Conservation (phyloP, 2,329 filamentous ascomycete genomes). For the Ceratocystis colombiana region DNA sequence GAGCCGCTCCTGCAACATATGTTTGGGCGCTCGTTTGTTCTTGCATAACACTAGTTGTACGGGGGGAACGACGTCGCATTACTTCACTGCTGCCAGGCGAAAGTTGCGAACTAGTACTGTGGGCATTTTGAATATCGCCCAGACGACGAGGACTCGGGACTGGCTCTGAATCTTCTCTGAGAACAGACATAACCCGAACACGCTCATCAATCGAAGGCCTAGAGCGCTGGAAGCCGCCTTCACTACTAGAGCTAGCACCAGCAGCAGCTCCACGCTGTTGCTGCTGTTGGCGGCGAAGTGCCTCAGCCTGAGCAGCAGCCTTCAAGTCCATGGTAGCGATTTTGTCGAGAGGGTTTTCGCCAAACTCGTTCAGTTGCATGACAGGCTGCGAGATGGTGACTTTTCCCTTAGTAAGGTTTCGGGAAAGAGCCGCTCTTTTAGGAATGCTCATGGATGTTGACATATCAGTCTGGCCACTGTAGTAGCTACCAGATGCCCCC, state of each 20-base stretch:
- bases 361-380: constrained; percentile 31
- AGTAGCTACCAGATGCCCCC: constrained; percentile 19
- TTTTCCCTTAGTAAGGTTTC: constrained; percentile 32
- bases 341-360: constrained; percentile 37
- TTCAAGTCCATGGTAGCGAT: constrained; percentile 43
- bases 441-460: constrained; percentile 28
- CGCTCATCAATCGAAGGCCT: constrained; percentile 24
- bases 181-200: constrained; percentile 24
- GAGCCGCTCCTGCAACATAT: neutral
- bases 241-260: constrained; percentile 3
- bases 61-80: constrained; percentile 43
- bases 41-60: constrained; percentile 5
- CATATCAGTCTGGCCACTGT: constrained; percentile 23
- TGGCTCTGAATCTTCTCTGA: constrained; percentile 24
- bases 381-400: constrained; percentile 44
- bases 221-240: constrained; percentile 18
- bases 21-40: neutral
- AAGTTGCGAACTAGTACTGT: constrained; percentile 40
- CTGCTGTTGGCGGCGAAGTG: constrained; percentile 35
- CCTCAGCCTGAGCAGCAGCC: constrained; percentile 41
- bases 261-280: neutral
- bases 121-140: constrained; percentile 30
- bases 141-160: constrained; percentile 17
- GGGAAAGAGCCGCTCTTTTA: constrained; percentile 25
- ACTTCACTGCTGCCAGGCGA: constrained; percentile 42